Base-by-base conservation (phyloP, 2,329 filamentous ascomycete species). In the Microsporum audouinii region DNA sequence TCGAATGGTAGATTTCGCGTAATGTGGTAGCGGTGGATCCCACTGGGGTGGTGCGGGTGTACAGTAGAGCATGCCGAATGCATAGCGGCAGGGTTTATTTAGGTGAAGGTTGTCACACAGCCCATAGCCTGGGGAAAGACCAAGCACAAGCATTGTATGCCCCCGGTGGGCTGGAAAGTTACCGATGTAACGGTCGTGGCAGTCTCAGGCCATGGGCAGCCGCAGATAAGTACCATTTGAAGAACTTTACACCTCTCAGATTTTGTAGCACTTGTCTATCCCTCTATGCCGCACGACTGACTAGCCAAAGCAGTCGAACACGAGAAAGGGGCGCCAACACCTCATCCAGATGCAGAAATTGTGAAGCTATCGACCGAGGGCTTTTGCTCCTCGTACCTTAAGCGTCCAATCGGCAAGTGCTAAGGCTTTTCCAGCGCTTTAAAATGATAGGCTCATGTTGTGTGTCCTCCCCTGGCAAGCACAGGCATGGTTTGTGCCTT, bases 41-140 rank as follows among this genome's bases (percentile, higher is more conserved):
- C 12, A 36, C 51, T 23, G n/a, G 51, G 51, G 17, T 34, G 33
- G 51, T 34, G 51, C 33, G 27, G 49, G 14, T 36, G 14, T 55
- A 55, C 36, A 55, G 12, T 55, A 43, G n/a, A 43, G 39, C 39
- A 36, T 55, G 31, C 51, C 5, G 7, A 55, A 51, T 51, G 51
- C 51, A 55, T 55, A 51, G 23, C 8, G 23, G 31, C 33, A 55
- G 31, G 51, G 51, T n/a, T 34, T n/a, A 36, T n/a, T n/a, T 36
- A 17, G 31, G 33, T 34, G 51, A 34, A 55, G 51, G 51, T 55
- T 14, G 51, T 55, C 51, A 31, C 51, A 55, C 51, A 55, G 51
- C 51, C 51, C 51, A 55, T 34, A 55, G 51, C 51, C 51, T 55
- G 51, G 51, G 51, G 51, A 55, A 36, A 55, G 51, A 55, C 51